Evolutionary conservation across 1,284 basidiomycete species (phyloP).

Genomic region (Schizophyllum amplum): DNA sequence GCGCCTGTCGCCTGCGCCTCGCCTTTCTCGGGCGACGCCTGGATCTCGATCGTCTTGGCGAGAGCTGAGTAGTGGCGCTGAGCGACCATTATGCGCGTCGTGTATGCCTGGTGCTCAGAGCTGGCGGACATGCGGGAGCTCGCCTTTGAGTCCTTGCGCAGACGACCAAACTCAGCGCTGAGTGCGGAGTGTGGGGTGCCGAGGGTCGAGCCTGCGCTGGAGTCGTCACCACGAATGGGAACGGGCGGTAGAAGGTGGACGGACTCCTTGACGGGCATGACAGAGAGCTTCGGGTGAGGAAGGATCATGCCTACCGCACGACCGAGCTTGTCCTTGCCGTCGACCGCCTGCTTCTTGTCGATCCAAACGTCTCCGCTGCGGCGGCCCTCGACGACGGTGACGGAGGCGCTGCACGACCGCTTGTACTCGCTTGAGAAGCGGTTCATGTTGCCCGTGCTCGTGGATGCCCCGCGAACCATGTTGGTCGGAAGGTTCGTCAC

Average conservation of each 20-base stretch:
- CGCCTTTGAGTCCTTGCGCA: slow-evolving; percentile 42
- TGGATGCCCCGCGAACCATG: slow-evolving; percentile 29
- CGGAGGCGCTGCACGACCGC: slow-evolving; percentile 45
- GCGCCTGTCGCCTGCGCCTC: slow-evolving; percentile 27
- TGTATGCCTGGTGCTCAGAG: slow-evolving; percentile 42
- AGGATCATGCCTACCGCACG: slow-evolving; percentile 52
- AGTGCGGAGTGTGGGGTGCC: slow-evolving; percentile 44
- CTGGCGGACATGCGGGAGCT: slow-evolving; percentile 43
- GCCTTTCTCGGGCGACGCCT: slow-evolving; percentile 34
- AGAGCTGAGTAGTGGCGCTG: slow-evolving; percentile 61
- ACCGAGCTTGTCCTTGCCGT: slow-evolving; percentile 49
- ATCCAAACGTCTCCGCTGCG: slow-evolving; percentile 68
- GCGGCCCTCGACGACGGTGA: slow-evolving; percentile 59
- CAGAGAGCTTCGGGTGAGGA: slow-evolving; percentile 55
- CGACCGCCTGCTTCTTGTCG: slow-evolving; percentile 55
- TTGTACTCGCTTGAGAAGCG: slow-evolving; percentile 47
- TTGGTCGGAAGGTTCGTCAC: slow-evolving; percentile 39
- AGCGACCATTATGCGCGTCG: slow-evolving; percentile 56
- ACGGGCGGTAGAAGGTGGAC: slow-evolving; percentile 36
- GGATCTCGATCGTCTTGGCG: slow-evolving; percentile 46
- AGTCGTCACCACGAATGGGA: slow-evolving; percentile 34
- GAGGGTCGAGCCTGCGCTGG: slow-evolving; percentile 32
- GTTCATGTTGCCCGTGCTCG: background rate
- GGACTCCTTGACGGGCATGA: slow-evolving; percentile 43
- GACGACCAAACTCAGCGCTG: slow-evolving; percentile 45